Percentiles rank a stretch among this genome's conserved stretches.
phyloP scores from a whole-genome alignment of 2,329 filamentous ascomycete species.

The Leptosphaerulina australis region DNA sequence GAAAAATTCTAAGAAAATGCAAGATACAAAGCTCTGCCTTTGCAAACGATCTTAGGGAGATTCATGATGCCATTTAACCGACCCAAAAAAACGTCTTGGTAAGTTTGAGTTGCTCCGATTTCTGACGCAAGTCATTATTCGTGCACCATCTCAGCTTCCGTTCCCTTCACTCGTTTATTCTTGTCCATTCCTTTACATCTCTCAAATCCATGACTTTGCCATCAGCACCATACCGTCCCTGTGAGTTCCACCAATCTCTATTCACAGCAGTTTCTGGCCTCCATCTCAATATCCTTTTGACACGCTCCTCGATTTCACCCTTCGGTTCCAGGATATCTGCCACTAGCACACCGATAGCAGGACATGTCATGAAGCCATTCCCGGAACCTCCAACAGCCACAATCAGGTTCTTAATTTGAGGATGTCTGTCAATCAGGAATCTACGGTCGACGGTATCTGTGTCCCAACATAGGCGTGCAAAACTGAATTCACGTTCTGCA shows the following conservation, averaged over 20 bases:
- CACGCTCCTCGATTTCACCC: constrained; percentile 50
- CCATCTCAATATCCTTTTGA: constrained; percentile 57
- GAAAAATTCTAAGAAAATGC: no score
- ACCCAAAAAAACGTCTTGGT: no score
- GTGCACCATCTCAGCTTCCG: no score
- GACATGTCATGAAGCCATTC: constrained; percentile 61
- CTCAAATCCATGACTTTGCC: constrained; percentile 58
- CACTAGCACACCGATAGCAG: constrained; percentile 58
- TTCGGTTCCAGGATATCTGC: constrained; percentile 54
- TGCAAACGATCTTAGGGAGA: no score
- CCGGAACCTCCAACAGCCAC: constrained; percentile 60
- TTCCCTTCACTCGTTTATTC: constrained; percentile 8
- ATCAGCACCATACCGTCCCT: constrained; percentile 56
- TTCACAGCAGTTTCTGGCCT: constrained; percentile 57
- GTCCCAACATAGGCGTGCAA: constrained; percentile 63
- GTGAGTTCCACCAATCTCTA: constrained; percentile 57
- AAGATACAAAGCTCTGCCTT: no score
- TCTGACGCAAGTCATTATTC: no score
- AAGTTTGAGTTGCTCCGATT: no score
- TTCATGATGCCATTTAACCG: no score
- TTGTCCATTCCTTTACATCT: constrained; percentile 41
- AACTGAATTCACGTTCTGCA: constrained; percentile 55
- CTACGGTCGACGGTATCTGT: constrained; percentile 61
- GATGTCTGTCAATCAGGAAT: constrained; percentile 60
- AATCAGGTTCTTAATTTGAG: constrained; percentile 51